Evolutionary conservation across 495 filamentous ascomycete species (phyloP).

Genomic region (Pyronema omphalodes): DNA sequence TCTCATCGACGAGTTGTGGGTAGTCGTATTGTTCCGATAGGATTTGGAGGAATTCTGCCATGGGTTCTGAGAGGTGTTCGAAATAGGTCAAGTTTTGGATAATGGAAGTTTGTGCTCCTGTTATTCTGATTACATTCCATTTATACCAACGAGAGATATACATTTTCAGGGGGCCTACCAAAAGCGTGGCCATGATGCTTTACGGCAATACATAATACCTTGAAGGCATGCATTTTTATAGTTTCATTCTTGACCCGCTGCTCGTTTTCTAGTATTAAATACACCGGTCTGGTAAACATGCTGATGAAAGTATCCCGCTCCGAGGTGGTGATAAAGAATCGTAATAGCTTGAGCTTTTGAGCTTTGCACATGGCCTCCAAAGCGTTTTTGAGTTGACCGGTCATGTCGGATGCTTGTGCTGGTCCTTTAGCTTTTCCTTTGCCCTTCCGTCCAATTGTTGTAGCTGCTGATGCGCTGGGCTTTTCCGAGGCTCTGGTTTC

Average conservation of each 20-base stretch:
- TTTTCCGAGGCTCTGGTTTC: slow-evolving; percentile 90
- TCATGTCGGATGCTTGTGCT: slow-evolving; percentile 57
- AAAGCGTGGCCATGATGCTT: slow-evolving; percentile 98
- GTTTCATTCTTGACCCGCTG: slow-evolving; percentile 76
- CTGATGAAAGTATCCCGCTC: slow-evolving; percentile 89
- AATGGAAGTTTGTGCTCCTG: slow-evolving; percentile 92
- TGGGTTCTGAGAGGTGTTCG: slow-evolving; percentile 91
- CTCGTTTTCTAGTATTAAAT: slow-evolving; percentile 86
- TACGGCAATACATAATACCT: slow-evolving; percentile 86
- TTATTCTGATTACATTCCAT: neutral
- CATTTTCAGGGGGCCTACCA: slow-evolving; percentile 40
- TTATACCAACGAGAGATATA: neutral
- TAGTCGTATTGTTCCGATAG: slow-evolving; percentile 95
- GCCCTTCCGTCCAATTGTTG: slow-evolving; percentile 37
- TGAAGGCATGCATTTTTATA: slow-evolving; percentile 91
- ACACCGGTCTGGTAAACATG: slow-evolving; percentile 82
- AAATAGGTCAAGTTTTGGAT: slow-evolving; percentile 96
- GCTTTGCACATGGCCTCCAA: slow-evolving; percentile 92
- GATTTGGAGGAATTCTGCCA: slow-evolving; percentile 97
- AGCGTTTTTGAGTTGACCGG: slow-evolving; percentile 65
- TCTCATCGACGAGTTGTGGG: slow-evolving; percentile 84
- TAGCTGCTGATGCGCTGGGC: slow-evolving; percentile 45
- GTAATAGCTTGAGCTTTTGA: slow-evolving; percentile 74
- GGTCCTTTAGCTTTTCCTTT: slow-evolving; percentile 54
- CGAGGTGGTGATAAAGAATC: slow-evolving; percentile 89